phyloP scores from a whole-genome alignment of 1,284 basidiomycete genomes.

The Apiotrichum montevideense region DNA sequence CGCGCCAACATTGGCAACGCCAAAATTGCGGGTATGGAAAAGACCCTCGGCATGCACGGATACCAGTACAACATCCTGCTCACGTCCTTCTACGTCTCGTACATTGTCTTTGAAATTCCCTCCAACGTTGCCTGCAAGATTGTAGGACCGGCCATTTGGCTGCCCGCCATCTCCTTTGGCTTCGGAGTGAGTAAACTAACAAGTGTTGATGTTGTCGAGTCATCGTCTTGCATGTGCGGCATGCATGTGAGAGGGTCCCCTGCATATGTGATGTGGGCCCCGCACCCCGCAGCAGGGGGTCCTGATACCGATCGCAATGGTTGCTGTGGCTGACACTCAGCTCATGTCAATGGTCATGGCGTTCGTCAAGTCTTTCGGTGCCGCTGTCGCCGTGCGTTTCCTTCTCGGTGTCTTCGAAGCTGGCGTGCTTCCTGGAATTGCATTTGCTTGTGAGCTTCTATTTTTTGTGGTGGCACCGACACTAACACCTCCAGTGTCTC shows the following conservation, averaged over 20 bases:
- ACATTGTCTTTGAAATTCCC: constrained; percentile 27
- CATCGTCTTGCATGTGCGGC: no score
- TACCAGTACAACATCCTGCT: constrained; percentile 22
- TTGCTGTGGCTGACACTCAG: constrained; percentile 11
- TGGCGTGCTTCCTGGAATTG: constrained; percentile 31
- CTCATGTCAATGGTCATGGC: constrained; percentile 25
- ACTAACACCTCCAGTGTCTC: constrained; percentile 11
- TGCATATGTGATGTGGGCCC: no score
- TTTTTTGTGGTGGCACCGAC: no score
- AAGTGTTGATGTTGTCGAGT: no score
- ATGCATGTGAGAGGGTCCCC: no score
- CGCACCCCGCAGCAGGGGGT: no score
- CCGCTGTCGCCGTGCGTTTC: constrained; percentile 17
- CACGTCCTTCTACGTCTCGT: constrained; percentile 19
- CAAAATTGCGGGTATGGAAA: constrained; percentile 19
- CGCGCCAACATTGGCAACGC: constrained; percentile 23
- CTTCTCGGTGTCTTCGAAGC: constrained; percentile 35
- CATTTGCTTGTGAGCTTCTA: constrained; percentile 15
- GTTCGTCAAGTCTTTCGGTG: constrained; percentile 23
- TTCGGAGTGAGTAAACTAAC: constrained; percentile 12
- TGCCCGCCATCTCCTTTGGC: constrained; percentile 21
- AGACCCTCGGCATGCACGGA: constrained; percentile 14
- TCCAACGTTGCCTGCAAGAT: constrained; percentile 17
- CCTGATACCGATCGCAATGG: no score
- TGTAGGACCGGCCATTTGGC: constrained; percentile 18